A percentile compares a stretch with the other conserved stretches of the same genome.
phyloP scores from a whole-genome alignment of 1,284 basidiomycete species.

The Heterobasidion irregulare region DNA sequence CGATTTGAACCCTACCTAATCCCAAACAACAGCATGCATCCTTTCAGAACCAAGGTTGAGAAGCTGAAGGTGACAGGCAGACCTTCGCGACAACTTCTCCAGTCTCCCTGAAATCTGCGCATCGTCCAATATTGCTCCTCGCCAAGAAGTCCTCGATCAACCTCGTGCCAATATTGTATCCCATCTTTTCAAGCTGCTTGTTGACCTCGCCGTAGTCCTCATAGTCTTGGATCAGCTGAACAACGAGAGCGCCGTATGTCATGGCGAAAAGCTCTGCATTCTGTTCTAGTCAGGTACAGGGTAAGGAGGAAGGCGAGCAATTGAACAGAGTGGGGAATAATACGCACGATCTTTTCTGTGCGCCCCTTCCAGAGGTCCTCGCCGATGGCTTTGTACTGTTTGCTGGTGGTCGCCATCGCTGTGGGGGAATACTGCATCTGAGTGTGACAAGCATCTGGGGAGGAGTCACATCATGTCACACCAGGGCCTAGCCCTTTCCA shows the following conservation, averaged over 20 bases:
- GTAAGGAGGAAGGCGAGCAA: background rate
- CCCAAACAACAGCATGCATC: background rate
- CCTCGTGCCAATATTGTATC: conserved; percentile 95
- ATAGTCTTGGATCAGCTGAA: conserved; percentile 98
- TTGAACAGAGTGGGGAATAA: background rate
- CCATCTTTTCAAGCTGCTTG: conserved; percentile 87
- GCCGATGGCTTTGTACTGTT: conserved; percentile 77
- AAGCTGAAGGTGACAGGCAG: background rate
- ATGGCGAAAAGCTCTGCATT: conserved; percentile 96
- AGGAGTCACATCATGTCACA: background rate
- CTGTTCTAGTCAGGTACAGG: conserved; percentile 32
- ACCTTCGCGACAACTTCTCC: conserved; percentile 93
- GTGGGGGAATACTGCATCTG: too few species aligned
- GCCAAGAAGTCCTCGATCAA: conserved; percentile 98
- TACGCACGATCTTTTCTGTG: conserved; percentile 82
- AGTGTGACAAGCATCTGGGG: too few species aligned
- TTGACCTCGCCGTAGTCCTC: conserved; percentile 93
- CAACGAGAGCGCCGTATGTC: conserved; percentile 96
- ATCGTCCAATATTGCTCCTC: conserved; percentile 77
- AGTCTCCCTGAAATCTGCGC: conserved; percentile 87
- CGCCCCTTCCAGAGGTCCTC: conserved; percentile 90
- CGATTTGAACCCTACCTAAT: conserved; percentile 95
- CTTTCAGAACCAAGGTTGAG: background rate
- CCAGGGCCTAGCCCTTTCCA: too few species aligned
- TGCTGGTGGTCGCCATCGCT: conserved; percentile 57